These are phyloP conservation scores for Mycena vulgaris DNA, from an alignment of 768 basidiomycete species.

Conservation along the genomic window DNA sequence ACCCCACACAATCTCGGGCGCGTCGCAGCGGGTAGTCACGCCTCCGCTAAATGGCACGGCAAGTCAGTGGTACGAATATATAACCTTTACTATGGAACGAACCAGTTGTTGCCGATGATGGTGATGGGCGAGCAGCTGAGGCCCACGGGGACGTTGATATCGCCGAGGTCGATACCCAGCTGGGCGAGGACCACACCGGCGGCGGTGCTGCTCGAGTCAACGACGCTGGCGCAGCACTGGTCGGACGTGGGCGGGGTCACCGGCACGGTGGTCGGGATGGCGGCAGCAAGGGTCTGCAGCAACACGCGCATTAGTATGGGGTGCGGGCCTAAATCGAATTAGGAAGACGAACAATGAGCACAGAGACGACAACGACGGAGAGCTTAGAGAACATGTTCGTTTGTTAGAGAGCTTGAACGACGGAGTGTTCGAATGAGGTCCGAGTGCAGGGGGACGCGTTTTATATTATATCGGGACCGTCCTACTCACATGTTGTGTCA, in stretches of 20 bases:
- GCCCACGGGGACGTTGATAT: constrained; percentile 28
- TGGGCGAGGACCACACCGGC: constrained; percentile 5
- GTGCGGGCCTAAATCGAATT: not conserved
- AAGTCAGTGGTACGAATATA: not conserved
- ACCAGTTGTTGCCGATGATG: constrained; percentile 32
- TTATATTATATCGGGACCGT: no score
- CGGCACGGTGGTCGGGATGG: constrained; percentile 23
- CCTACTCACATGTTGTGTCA: not conserved
- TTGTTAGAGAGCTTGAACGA: constrained; percentile 20
- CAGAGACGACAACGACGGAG: constrained; percentile 7
- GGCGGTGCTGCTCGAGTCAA: constrained; percentile 26
- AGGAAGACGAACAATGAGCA: constrained; percentile 11
- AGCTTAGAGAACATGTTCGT: constrained; percentile 32
- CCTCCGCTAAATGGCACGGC: not conserved
- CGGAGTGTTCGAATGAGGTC: constrained; percentile 27
- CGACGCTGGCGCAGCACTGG: constrained; percentile 36
- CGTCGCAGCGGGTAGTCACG: constrained; percentile 11
- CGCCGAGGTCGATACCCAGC: constrained; percentile 26
- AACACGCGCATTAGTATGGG: not conserved
- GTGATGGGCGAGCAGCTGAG: constrained; percentile 37
- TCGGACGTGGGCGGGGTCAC: constrained; percentile 26
- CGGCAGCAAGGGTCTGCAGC: constrained; percentile 35
- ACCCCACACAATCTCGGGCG: constrained; percentile 28
- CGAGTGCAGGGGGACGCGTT: not conserved
- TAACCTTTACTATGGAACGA: not conserved